Conservation (phyloP, 2,329 filamentous ascomycete genomes). For the Talaromyces sp. region DNA sequence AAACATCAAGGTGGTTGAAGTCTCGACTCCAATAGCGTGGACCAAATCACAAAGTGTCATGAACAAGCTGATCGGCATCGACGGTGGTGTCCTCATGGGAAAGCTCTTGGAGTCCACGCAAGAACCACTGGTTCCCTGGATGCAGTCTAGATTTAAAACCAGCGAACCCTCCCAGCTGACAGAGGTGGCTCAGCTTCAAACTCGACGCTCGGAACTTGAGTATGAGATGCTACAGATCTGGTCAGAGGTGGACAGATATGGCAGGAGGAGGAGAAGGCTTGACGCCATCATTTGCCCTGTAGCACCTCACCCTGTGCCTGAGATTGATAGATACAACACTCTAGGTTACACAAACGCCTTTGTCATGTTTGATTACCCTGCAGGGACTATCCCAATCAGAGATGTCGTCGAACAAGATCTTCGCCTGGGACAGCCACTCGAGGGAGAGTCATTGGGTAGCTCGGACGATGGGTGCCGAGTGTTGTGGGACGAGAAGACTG, state of each 20-base stretch:
- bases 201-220: conserved; percentile 47
- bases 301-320: conserved; percentile 59
- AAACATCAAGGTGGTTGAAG: conserved; percentile 54
- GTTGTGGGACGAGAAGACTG: conserved; percentile 48
- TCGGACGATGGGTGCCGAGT: conserved; percentile 59
- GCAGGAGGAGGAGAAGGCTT: conserved; percentile 26
- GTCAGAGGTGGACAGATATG: conserved; percentile 29
- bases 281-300: conserved; percentile 61
- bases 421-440: conserved; percentile 37
- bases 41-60: conserved; percentile 53
- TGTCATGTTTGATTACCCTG: conserved; percentile 59
- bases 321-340: conserved; percentile 58
- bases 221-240: conserved; percentile 55
- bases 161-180: conserved; percentile 42
- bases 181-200: conserved; percentile 50
- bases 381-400: conserved; percentile 53
- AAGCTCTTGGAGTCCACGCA: conserved; percentile 51
- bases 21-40: conserved; percentile 50
- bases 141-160: conserved; percentile 46
- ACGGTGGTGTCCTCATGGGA: conserved; percentile 53
- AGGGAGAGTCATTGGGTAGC: conserved; percentile 35
- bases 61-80: conserved; percentile 54
- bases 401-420: conserved; percentile 43
- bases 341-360: conserved; percentile 59
- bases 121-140: conserved; percentile 58